Evolutionary conservation across 331 rosid species (phyloP).

Genomic region (Dryas integrifolia): DNA sequence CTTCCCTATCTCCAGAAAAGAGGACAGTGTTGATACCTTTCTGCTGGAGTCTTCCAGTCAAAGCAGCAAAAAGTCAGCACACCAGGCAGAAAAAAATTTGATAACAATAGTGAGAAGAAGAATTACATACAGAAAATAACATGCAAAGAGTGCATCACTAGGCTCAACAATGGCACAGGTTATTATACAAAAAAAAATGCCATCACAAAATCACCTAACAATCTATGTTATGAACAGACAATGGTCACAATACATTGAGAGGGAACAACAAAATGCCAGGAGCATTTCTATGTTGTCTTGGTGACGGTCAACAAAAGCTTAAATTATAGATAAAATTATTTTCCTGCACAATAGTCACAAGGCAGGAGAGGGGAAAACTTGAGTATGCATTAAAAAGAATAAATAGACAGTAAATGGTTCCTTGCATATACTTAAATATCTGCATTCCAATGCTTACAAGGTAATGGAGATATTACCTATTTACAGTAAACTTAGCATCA

Average conservation of each 20-base stretch:
- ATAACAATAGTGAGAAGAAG: not conserved
- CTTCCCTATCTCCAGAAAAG: slow-evolving; percentile 98
- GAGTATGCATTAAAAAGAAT: no score
- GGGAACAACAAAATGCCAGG: not conserved
- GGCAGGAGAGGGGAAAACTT: no score
- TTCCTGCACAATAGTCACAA: not conserved
- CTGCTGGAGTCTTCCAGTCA: slow-evolving; percentile 70
- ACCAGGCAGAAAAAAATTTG: slow-evolving; percentile 23
- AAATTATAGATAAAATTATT: not conserved
- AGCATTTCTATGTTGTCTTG: not conserved
- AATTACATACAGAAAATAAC: slow-evolving; percentile 21
- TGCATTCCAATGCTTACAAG: not conserved
- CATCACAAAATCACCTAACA: not conserved
- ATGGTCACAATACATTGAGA: not conserved
- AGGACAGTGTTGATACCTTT: slow-evolving; percentile 83
- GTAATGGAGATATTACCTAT: slow-evolving; percentile 39
- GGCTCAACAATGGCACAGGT: not conserved
- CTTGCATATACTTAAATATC: not conserved
- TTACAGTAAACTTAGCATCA: slow-evolving; percentile 72
- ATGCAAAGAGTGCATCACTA: slow-evolving; percentile 9
- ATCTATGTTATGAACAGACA: not conserved
- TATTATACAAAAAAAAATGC: not conserved
- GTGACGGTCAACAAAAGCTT: not conserved
- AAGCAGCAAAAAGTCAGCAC: slow-evolving; percentile 41
- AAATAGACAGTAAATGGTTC: no score